phyloP scores from a whole-genome alignment of 75 land plant genomes.

The Azolla pinnata region DNA sequence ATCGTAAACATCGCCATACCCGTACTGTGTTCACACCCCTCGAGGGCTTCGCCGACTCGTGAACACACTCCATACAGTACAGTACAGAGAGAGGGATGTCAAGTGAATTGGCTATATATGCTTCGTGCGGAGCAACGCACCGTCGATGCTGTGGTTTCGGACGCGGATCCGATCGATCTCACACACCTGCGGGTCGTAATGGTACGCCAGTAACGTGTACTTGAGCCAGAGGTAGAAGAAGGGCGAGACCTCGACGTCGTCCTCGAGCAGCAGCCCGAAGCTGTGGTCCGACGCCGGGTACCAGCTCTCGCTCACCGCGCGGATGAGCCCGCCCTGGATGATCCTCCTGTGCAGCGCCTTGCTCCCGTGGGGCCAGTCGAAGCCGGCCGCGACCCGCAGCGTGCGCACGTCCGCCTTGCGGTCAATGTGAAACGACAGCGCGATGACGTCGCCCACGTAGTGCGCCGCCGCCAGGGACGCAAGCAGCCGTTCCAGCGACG shows the following conservation, averaged over 20 bases:
- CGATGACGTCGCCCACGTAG: constrained; percentile 34
- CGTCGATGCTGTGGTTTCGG: no score
- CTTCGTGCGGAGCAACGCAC: no score
- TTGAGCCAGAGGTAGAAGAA: constrained; percentile 51
- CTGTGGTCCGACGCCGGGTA: constrained; percentile 37
- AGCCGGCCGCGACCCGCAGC: constrained; percentile 14
- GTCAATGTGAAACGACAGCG: constrained; percentile 38
- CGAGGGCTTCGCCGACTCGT: no score
- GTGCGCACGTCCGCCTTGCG: constrained; percentile 33
- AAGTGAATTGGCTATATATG: no score
- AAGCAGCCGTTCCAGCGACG: constrained; percentile 26
- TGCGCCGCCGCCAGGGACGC: constrained; percentile 24
- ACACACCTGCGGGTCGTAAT: constrained; percentile 24
- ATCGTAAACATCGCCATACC: no score
- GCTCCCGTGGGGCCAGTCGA: constrained; percentile 30
- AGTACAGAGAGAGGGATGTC: no score
- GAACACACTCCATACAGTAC: no score
- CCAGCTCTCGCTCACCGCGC: constrained; percentile 58
- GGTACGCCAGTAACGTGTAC: constrained; percentile 36
- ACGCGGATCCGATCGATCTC: no score
- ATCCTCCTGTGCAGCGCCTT: constrained; percentile 29
- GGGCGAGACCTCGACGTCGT: constrained; percentile 44
- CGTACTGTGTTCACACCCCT: no score
- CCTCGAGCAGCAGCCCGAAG: constrained; percentile 41
- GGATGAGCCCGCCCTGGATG: constrained; percentile 41